A percentile compares a stretch with the other conserved stretches of the same genome.
Conservation (phyloP, 2,329 filamentous ascomycete species). For the Phialemoniopsis sp. region DNA sequence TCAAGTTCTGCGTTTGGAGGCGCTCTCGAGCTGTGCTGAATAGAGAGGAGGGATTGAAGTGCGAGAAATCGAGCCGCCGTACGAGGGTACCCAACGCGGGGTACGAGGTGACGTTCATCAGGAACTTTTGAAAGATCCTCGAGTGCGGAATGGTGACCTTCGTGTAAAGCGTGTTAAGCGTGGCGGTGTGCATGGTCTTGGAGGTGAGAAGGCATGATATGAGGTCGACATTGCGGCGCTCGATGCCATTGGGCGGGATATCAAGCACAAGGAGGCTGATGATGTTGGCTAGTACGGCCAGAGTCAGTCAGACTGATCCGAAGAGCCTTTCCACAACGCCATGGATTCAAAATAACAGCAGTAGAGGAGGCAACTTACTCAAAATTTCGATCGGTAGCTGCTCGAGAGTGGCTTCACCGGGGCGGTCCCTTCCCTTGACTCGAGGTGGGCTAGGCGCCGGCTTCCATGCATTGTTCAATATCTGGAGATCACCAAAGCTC, state of each 20-base stretch:
- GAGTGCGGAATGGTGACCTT: constrained; percentile 82
- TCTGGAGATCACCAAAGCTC: constrained; percentile 57
- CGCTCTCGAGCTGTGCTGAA: constrained; percentile 74
- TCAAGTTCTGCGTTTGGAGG: constrained; percentile 70
- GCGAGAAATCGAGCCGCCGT: constrained; percentile 76
- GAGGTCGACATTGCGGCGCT: constrained; percentile 72
- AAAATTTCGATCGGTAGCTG: constrained; percentile 66
- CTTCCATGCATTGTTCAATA: constrained; percentile 51
- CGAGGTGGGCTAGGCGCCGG: constrained; percentile 21
- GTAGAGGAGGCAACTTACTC: constrained; percentile 44
- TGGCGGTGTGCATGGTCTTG: constrained; percentile 67
- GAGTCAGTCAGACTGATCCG: neutral
- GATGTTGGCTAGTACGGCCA: constrained; percentile 53
- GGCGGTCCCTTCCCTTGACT: constrained; percentile 14
- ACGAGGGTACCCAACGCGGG: constrained; percentile 70
- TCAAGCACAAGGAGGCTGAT: constrained; percentile 72
- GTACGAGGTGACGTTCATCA: constrained; percentile 63
- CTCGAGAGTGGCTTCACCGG: constrained; percentile 59
- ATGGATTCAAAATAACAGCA: constrained; percentile 6
- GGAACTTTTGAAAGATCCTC: constrained; percentile 76
- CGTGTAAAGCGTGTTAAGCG: constrained; percentile 70
- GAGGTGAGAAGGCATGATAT: constrained; percentile 75
- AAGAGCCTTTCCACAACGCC: constrained; percentile 7
- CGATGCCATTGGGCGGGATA: constrained; percentile 69
- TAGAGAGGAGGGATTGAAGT: constrained; percentile 76